These are phyloP conservation scores for Gastrolobium villosum DNA, from an alignment of 306 rosid species.

Conservation along the genomic window DNA sequence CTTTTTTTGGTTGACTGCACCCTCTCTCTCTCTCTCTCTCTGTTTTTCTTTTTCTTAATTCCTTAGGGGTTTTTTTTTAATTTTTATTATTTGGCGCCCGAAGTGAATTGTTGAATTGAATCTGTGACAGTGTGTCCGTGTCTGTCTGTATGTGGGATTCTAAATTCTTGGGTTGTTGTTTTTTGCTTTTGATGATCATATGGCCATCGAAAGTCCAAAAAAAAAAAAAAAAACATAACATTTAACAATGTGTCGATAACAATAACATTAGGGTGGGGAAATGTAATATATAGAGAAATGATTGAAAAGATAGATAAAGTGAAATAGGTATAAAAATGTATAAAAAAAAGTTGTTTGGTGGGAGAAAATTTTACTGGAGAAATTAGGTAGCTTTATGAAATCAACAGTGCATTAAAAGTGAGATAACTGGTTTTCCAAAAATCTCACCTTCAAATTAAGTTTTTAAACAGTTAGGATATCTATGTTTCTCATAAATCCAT, in stretches of 20 bases:
- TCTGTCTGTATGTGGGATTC: constrained; percentile 12
- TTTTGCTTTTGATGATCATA: constrained; percentile 26
- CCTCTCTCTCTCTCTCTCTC: background rate
- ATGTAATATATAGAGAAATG: no score
- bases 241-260: background rate
- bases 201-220: constrained; percentile 1
- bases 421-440: no score
- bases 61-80: constrained; percentile 32
- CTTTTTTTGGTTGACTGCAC: constrained; percentile 17
- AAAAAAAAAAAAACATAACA: background rate
- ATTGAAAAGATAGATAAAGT: no score
- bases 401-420: no score
- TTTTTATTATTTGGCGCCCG: constrained; percentile 52
- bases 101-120: constrained; percentile 51
- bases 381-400: no score
- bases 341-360: no score
- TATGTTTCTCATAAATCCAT: no score
- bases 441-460: no score
- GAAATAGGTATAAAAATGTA: no score
- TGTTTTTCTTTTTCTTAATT: background rate
- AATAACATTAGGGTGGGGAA: background rate
- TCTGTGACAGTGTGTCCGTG: background rate
- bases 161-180: background rate
- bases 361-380: no score
- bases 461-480: no score